These are phyloP conservation scores for Leucaena leucocephala DNA, from an alignment of 306 rosid genomes.

Conservation along the genomic window DNA sequence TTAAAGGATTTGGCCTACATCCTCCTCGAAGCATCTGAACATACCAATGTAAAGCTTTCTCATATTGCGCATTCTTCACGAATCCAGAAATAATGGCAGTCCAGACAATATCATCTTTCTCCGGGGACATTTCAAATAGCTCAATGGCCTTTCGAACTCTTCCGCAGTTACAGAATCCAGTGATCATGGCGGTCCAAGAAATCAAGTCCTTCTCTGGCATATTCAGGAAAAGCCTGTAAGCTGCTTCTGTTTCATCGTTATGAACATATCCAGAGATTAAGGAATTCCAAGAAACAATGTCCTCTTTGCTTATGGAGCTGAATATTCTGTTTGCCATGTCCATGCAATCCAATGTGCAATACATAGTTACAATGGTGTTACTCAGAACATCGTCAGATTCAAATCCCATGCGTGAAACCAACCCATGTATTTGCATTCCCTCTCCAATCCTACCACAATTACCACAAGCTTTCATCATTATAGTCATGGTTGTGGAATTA, in stretches of 20 bases:
- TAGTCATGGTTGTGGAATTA: slow-evolving; percentile 67
- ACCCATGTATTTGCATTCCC: slow-evolving; percentile 75
- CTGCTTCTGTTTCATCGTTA: slow-evolving; percentile 57
- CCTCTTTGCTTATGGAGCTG: slow-evolving; percentile 45
- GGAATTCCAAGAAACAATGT: slow-evolving; percentile 79
- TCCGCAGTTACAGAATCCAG: slow-evolving; percentile 61
- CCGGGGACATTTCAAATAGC: slow-evolving; percentile 62
- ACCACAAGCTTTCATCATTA: slow-evolving; percentile 68
- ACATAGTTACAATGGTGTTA: slow-evolving; percentile 74
- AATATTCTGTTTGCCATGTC: slow-evolving; percentile 59
- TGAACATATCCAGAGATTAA: slow-evolving; percentile 70
- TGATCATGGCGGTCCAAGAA: slow-evolving; percentile 77
- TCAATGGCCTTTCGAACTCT: slow-evolving; percentile 55
- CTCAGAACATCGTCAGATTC: slow-evolving; percentile 60
- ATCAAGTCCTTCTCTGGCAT: slow-evolving; percentile 70
- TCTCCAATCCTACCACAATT: slow-evolving; percentile 49
- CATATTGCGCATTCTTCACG: slow-evolving; percentile 61
- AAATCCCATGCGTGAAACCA: slow-evolving; percentile 62
- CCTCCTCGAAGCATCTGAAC: slow-evolving; percentile 54
- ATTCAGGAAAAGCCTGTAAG: slow-evolving; percentile 52
- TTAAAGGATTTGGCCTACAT: slow-evolving; percentile 56
- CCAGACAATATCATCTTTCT: slow-evolving; percentile 80
- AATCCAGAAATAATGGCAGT: slow-evolving; percentile 82
- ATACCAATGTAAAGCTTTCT: slow-evolving; percentile 72
- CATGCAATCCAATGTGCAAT: slow-evolving; percentile 49